Conservation (phyloP, 2,329 filamentous ascomycete genomes). For the Ophiostoma quercus region DNA sequence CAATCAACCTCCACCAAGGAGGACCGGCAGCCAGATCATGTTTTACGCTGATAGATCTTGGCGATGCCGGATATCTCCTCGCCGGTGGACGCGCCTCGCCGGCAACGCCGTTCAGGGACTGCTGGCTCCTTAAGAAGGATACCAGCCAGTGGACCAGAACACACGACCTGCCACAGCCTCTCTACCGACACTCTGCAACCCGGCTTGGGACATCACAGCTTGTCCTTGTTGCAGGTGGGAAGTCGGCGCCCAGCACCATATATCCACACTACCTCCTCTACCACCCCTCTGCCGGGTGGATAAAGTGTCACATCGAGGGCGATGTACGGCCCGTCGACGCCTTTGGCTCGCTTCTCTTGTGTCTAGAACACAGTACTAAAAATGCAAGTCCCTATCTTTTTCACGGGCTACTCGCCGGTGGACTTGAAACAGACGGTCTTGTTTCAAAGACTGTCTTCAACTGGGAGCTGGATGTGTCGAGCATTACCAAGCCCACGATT, state of each 20-base stretch:
- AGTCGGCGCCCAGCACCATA: conserved; percentile 44
- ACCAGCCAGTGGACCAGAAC: conserved; percentile 55
- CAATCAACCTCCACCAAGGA: conserved; percentile 26
- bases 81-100: conserved; percentile 77
- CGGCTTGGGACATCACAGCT: conserved; percentile 45
- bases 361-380: conserved; percentile 17
- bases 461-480: conserved; percentile 53
- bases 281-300: conserved; percentile 45
- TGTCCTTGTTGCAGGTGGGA: conserved; percentile 59
- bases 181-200: conserved; percentile 70
- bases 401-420: conserved; percentile 64
- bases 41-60: conserved; percentile 67
- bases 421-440: conserved; percentile 60
- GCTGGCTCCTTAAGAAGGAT: conserved; percentile 63
- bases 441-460: conserved; percentile 58
- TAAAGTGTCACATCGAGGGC: conserved; percentile 38
- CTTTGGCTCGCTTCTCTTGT: conserved; percentile 43
- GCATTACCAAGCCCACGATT: conserved; percentile 29
- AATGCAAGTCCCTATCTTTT: conserved; percentile 34
- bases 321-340: conserved; percentile 35
- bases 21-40: conserved; percentile 58
- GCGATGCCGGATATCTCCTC: conserved; percentile 55
- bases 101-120: conserved; percentile 61
- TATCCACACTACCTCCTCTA: conserved; percentile 53
- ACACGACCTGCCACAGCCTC: conserved; percentile 60